Percentiles rank a stretch among this genome's conserved stretches.
Conservation (phyloP, 257 asterid genomes). For the Fraxinus excelsior region DNA sequence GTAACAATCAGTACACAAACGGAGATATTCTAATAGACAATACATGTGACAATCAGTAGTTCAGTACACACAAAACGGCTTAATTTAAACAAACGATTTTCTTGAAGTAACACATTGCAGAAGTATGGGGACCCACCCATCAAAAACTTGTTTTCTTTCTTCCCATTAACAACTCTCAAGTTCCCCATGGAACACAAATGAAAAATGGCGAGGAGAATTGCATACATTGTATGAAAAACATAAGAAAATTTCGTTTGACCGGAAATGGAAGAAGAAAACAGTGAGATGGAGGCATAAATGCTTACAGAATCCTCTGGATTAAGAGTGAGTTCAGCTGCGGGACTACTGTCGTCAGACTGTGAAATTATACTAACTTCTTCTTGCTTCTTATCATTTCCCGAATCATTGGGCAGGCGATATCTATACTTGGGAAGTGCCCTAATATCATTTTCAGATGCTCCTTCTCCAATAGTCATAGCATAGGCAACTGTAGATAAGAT, state of each 20-base stretch:
- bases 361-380: conserved; percentile 33
- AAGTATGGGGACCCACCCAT: not conserved
- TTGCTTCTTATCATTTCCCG: conserved; percentile 34
- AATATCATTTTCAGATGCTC: conserved; percentile 86
- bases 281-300: conserved; percentile 18
- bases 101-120: too few species aligned
- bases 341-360: conserved; percentile 29
- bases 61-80: too few species aligned
- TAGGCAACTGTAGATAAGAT: conserved; percentile 72
- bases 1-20: too few species aligned
- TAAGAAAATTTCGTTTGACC: not conserved
- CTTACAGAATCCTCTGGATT: conserved; percentile 83
- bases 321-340: conserved; percentile 53
- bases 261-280: not conserved
- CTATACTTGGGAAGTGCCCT: conserved; percentile 68
- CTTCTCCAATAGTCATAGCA: conserved; percentile 68
- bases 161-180: not conserved
- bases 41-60: too few species aligned
- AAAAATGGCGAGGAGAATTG: not conserved
- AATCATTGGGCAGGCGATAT: conserved; percentile 41
- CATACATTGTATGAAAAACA: not conserved
- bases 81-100: too few species aligned
- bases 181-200: not conserved
- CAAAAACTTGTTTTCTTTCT: not conserved
- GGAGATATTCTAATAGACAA: too few species aligned